Evolutionary conservation across 345 rosid genomes (phyloP).

Genomic region (Brassica cretica): DNA sequence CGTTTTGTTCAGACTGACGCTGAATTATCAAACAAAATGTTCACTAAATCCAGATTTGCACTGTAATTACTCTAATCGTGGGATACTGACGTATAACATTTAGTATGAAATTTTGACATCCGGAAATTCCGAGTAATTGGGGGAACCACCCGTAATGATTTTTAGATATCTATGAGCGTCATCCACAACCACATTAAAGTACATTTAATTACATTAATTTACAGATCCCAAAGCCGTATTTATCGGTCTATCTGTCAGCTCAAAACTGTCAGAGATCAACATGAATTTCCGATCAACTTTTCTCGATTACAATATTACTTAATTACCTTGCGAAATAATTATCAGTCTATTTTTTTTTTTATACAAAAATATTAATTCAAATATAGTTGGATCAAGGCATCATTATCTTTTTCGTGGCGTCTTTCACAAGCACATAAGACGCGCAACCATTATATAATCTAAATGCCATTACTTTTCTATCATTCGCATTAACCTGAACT

Average conservation of each 20-base stretch:
- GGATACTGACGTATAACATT: not conserved
- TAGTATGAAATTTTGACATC: not conserved
- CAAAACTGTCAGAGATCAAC: constrained; percentile 41
- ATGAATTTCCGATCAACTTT: constrained; percentile 39
- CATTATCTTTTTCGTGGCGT: constrained; percentile 27
- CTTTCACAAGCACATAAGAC: constrained; percentile 26
- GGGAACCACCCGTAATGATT: constrained; percentile 19
- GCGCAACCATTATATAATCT: constrained; percentile 6
- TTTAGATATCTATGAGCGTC: constrained; percentile 20
- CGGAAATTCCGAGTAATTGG: constrained; percentile 27
- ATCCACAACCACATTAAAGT: constrained; percentile 29
- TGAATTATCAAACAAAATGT: not conserved
- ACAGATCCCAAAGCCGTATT: constrained; percentile 43
- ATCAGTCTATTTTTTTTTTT: not conserved
- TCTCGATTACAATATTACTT: constrained; percentile 18
- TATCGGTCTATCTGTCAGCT: constrained; percentile 35
- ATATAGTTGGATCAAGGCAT: constrained; percentile 38
- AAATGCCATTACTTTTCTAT: not conserved
- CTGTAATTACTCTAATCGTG: not conserved
- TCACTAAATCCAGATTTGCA: not conserved
- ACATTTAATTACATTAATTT: constrained; percentile 26
- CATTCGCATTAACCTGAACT: not conserved
- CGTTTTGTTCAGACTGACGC: not conserved
- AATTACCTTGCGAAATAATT: constrained; percentile 34
- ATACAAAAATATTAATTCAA: not conserved